Base-by-base conservation (phyloP, 805 yeast genomes). In the Wickerhamomyces chaumierensis region DNA sequence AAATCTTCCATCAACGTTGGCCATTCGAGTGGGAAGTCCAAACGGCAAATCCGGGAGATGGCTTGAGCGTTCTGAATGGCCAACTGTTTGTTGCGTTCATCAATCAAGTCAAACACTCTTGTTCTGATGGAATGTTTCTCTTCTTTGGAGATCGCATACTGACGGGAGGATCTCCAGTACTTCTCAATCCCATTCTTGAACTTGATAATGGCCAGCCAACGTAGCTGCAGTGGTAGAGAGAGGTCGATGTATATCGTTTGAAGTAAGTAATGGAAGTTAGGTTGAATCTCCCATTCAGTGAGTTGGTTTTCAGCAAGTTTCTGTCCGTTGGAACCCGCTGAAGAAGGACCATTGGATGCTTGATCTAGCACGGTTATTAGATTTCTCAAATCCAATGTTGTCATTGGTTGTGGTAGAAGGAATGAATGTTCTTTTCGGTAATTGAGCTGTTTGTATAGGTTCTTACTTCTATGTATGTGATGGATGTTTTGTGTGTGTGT, bases 11-110 rank as follows among this genome's bases (percentile, higher is more conserved):
- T 81, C 16, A 92, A 54, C 3, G 69, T 58, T 0, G 94, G 87
- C 96, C 96, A 92, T 35, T 80, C 87, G 2, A 62, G 57, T 0
- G 97, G 96, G 54, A 84, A 92, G 50, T 92, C 98, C 40, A 75
- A 65, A 37, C 96, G 62, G 19, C 83, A 81, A 20, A 92, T 81
- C 42, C 79, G 67, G 1, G 94, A 79, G 6, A 83, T 65, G 0
- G 94, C 79, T 46, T 83, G 81, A 0, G 96, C 94, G 55, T 84
- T 82, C 60, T 92, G 97, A 23, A 81, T 70, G 23, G 81, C 62
- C 42, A 90, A 65, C 52, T 79, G 92, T 42, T 71, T 74, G 49
- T 85, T 84, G 37, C 78, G 75, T 52, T 84, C 94, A 43, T 69
- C 71, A 13, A 84, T 53, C 34, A 75, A 53, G 21, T 68, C 63